Base-by-base conservation (phyloP, 305 asterid species). In the Fraxinus dipetala region DNA sequence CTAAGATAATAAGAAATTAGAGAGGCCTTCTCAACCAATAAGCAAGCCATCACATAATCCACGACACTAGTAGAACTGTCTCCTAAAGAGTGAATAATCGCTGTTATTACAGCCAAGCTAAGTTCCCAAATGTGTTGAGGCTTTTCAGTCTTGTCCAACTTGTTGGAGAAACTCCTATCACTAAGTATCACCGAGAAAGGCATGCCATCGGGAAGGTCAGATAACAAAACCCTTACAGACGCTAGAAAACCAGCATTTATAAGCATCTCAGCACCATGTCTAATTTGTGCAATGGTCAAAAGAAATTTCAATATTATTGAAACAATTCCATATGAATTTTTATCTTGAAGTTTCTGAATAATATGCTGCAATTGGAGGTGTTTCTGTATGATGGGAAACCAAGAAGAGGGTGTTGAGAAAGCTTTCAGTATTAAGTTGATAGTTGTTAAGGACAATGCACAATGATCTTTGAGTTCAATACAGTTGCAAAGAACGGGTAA, bases 231-330 rank as follows among this genome's bases (percentile, higher is more conserved):
- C 75, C 89, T 91, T 75, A 94, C 56, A 24, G 94, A 94, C 63
- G 89, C 81, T 80, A 96, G 90, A 77, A 96, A 85, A 76, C 98
- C 98, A 81, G 91, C 87, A 82, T 90, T 92, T 36, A 94, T 70
- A 84, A 96, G 93, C 97, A 94, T 89, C 83, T 90, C 93, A 28
- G 99, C 97, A 78, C 97, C 98, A 76, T 89, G 91, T 85, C 92
- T 90, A 65, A 88, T 90, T 30, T 90, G 88, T 77, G 94, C 92
- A 85, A 96, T 88, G 88, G 91, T 94, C 93, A 96, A 86, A 84
- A 96, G 92, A 86, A 96, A 93, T 84, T 91, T 91, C 84, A 96
- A 78, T 48, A 90, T 86, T 38, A 90, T 85, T 43, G 91, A 82
- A 81, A 90, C 83, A n/a, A 80, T 85, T 82, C 85, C 80, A 48